Evolutionary conservation across 2,329 filamentous ascomycete genomes (phyloP).

Genomic region (Diaporthe sp.): DNA sequence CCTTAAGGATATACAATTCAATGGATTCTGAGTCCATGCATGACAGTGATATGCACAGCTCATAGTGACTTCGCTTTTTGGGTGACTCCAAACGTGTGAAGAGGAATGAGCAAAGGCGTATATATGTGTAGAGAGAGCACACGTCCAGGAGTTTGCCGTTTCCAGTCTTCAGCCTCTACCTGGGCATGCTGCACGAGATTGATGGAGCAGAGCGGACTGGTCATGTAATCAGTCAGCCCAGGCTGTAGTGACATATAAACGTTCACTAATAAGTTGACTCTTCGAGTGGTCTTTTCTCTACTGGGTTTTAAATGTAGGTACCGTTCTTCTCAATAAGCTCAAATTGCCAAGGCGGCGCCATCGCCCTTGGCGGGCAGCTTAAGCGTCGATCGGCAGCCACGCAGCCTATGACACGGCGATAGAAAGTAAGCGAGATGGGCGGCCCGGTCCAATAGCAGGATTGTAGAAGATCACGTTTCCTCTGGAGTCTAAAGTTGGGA

Average conservation of each 20-base stretch:
- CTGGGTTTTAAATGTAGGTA: not conserved
- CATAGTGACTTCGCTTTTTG: not conserved
- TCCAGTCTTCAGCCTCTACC: not conserved
- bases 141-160: not conserved
- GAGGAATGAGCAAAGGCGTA: not conserved
- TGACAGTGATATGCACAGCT: not conserved
- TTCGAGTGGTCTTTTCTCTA: not conserved
- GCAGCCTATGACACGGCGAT: not conserved
- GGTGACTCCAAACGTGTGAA: not conserved
- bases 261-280: too few species aligned
- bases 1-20: not conserved
- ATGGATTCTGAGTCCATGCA: not conserved
- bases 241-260: too few species aligned
- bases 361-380: not conserved
- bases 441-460: not conserved
- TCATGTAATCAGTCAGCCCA: not conserved
- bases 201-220: not conserved
- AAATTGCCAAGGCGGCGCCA: not conserved
- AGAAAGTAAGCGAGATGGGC: not conserved
- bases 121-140: not conserved
- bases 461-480: slow-evolving; percentile 12
- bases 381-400: slow-evolving; percentile 12
- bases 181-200: not conserved
- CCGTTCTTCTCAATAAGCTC: not conserved
- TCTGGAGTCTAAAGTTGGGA: not conserved